Evolutionary conservation across 164 flowering plant genomes (phyloP).

Genomic region (Liriodendron chinense): DNA sequence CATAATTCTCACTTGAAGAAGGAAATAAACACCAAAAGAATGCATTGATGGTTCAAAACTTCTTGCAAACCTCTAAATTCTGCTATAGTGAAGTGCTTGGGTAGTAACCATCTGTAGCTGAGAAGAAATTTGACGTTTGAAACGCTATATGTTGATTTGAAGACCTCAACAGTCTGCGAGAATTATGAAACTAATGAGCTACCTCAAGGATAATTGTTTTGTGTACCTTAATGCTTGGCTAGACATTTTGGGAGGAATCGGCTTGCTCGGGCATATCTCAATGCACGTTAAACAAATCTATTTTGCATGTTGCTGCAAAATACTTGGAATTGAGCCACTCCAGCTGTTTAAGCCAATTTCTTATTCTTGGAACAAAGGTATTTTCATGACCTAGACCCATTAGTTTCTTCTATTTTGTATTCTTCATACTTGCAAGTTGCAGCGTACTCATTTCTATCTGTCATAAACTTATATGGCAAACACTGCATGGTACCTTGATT

Average conservation of each 20-base stretch:
- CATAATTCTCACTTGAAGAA: neutral
- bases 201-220: neutral
- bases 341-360: slow-evolving; percentile 38
- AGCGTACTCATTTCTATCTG: neutral
- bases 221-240: slow-evolving; percentile 40
- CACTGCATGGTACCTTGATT: neutral
- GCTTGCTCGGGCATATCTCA: slow-evolving; percentile 70
- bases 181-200: neutral
- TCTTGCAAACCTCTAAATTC: neutral
- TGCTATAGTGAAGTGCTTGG: neutral
- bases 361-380: slow-evolving; percentile 72
- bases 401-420: neutral
- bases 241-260: slow-evolving; percentile 81
- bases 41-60: neutral
- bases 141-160: neutral
- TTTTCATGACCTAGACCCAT: neutral
- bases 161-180: neutral
- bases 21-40: neutral
- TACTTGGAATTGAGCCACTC: slow-evolving; percentile 38
- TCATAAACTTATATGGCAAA: neutral
- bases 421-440: neutral
- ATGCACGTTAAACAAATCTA: slow-evolving; percentile 65
- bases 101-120: neutral
- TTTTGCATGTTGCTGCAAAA: slow-evolving; percentile 55
- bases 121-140: neutral